Percentiles rank a stretch among this genome's conserved stretches.
These are phyloP conservation scores for Globisporangium middletonii DNA, from an alignment of 352 stramenopile genomes.

Conservation along the genomic window DNA sequence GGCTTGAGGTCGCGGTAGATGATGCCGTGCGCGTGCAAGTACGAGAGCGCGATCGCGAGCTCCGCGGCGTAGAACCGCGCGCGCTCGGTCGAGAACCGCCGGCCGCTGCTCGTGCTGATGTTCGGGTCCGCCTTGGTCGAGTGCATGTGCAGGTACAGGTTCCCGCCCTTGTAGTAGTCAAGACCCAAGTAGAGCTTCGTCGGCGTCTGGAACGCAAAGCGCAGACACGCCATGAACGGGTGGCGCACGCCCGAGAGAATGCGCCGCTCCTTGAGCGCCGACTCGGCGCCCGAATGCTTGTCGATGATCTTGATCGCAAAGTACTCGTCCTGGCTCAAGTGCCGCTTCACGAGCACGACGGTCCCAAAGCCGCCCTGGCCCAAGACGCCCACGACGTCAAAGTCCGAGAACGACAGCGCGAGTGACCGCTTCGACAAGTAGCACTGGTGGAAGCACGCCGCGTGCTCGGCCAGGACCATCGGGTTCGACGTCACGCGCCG, in stretches of 20 bases:
- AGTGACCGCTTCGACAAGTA: slow-evolving; percentile 79
- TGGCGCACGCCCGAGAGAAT: slow-evolving; percentile 75
- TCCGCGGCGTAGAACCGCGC: slow-evolving; percentile 85
- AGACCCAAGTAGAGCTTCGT: slow-evolving; percentile 77
- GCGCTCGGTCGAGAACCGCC: slow-evolving; percentile 61
- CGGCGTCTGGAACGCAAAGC: slow-evolving; percentile 84
- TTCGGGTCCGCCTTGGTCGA: slow-evolving; percentile 78
- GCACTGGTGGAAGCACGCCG: slow-evolving; percentile 78
- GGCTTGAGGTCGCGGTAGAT: slow-evolving; percentile 87
- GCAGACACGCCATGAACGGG: slow-evolving; percentile 74
- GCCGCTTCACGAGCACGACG: slow-evolving; percentile 74
- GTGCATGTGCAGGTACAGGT: slow-evolving; percentile 87
- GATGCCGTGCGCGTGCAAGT: slow-evolving; percentile 82
- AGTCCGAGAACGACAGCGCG: slow-evolving; percentile 79
- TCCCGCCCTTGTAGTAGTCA: slow-evolving; percentile 84
- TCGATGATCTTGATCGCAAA: slow-evolving; percentile 88
- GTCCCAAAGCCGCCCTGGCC: slow-evolving; percentile 76
- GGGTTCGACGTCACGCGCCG: slow-evolving; percentile 65
- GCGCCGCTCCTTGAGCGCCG: slow-evolving; percentile 63
- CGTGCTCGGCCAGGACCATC: slow-evolving; percentile 70
- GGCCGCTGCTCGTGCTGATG: slow-evolving; percentile 61
- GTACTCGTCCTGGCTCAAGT: slow-evolving; percentile 71
- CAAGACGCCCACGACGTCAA: slow-evolving; percentile 80
- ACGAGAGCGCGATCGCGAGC: slow-evolving; percentile 79
- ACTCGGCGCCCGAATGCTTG: slow-evolving; percentile 74